Percentiles rank a stretch among this genome's conserved stretches.
phyloP scores from a whole-genome alignment of 306 rosid genomes.

The Prunus mume region DNA sequence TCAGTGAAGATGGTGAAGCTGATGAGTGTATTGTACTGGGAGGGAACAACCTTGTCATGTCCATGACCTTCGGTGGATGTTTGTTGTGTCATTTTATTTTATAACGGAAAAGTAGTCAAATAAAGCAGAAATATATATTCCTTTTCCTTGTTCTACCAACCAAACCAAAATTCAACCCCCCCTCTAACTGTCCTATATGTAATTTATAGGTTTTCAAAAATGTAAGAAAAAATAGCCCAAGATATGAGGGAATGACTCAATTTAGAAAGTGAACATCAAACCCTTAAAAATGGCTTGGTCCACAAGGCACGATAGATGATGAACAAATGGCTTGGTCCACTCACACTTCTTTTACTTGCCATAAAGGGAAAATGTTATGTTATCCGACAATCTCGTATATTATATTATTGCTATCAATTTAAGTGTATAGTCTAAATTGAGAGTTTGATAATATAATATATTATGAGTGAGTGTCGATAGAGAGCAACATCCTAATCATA shows the following conservation, averaged over 20 bases:
- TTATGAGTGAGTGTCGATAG: neutral
- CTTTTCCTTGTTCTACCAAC: conserved; percentile 27
- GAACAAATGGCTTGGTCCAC: neutral
- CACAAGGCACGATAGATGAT: conserved; percentile 10
- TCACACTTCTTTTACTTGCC: neutral
- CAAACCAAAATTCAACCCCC: conserved; percentile 44
- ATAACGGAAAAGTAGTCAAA: conserved; percentile 21
- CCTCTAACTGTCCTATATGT: conserved; percentile 27
- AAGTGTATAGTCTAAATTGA: neutral
- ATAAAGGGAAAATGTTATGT: neutral
- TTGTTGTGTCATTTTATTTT: conserved; percentile 16
- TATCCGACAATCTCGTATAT: neutral
- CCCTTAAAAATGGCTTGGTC: conserved; percentile 9
- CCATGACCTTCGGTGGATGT: conserved; percentile 4
- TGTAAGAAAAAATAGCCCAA: neutral
- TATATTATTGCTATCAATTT: neutral
- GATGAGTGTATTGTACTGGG: neutral
- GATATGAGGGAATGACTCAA: neutral
- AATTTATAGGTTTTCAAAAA: neutral
- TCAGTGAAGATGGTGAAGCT: no score
- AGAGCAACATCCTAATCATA: neutral
- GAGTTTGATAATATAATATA: neutral
- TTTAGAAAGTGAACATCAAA: neutral
- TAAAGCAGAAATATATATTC: conserved; percentile 13
- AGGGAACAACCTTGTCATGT: conserved; percentile 15